Evolutionary conservation across 495 filamentous ascomycete genomes (phyloP), one percentile per base, ranked within the genome.

Genomic region (Bryoglossum gracile): DNA sequence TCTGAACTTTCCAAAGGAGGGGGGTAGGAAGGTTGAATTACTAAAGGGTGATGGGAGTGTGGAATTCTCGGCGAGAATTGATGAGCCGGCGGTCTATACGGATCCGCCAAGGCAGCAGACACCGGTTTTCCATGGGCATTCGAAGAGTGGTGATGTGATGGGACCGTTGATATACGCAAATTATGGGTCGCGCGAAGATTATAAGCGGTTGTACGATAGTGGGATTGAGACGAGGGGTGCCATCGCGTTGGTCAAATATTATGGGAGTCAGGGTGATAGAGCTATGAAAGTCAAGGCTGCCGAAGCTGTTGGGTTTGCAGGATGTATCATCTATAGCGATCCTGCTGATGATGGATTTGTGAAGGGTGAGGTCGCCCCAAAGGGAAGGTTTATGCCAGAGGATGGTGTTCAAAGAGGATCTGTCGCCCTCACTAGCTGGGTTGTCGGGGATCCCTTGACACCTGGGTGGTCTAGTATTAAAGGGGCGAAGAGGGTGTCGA

Each of bases 91-190:
- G 10, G 68, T 70, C 0, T 76, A 76, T 42, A 65, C 71, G 4
- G 70, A 77, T 50, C 63, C 66, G 18, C 64, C 72, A 13, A 70
- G 76, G 43, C 69, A 73, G 46, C 79, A 87, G 55, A 87, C 85
- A 0, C 69, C 71, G 21, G 78, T 77, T 11, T 99, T 95, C 54
- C 92, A 99, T 62, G 91, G 86, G 0, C 84, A 92, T 61, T 95
- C 89, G 10, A 85, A 82, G 57, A 77, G 86, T 6, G 92, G 91
- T 18, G 87, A 89, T 58, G 89, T 91, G 19, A 84, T 76, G n/a
- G 92, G 94, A 0, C 90, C 84, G n/a, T 64, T 99, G 43, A 77
- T 99, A 1, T 99, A 95, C 60, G 94, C 86, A 18, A 95, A 96
- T 60, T 94, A 89, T 56, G 92, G 94, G 11, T 83, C 86, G 43